Base-by-base conservation (phyloP, 495 filamentous ascomycete genomes). In the Pyrenopolyporus hunteri region DNA sequence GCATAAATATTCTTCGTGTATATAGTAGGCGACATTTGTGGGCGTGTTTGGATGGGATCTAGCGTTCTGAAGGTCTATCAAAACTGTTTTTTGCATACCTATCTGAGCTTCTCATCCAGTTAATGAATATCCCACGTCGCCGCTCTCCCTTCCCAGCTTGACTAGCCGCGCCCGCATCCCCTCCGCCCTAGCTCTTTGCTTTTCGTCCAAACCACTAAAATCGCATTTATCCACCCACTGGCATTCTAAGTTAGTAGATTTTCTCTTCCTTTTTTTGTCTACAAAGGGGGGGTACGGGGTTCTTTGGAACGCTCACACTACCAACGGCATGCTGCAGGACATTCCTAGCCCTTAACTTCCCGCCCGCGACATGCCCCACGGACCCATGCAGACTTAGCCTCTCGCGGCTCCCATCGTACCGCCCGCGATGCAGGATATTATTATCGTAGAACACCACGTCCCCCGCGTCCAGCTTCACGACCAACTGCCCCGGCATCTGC, bases 401-500 rank as follows among this genome's bases (percentile, higher is more conserved):
- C 71, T 88, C 86, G 66, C 76, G 81, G n/a, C 54, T 63, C 0
- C 68, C 74, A 3, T 78, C 74, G 66, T 95, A 95, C n/a, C 87
- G 82, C 0, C 89, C 91, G 1, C 90, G 80, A 53, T 95, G 91
- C 69, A 93, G 57, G 47, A 95, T 93, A 74, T 95, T 93, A 59
- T 91, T 93, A 73, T 95, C 84, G 69, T 95, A 93, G 67, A 95
- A 95, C 29, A 89, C 87, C 6, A 87, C 80, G 70, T 93, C 90
- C 0, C 90, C 91, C 0, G 89, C 77, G 63, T 83, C 72, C 60
- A 93, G 68, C 69, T 73, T 54, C 23, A 93, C 91, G 13, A 81
- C 72, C 22, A 86, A 58, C 75, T 89, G 82, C 2, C 78, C 84
- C 9, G 86, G 84, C 68, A 93, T 56, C 0, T 72, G 49, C 0